Base-by-base conservation (phyloP, 2,329 filamentous ascomycete species). In the Parastagonospora avenae region DNA sequence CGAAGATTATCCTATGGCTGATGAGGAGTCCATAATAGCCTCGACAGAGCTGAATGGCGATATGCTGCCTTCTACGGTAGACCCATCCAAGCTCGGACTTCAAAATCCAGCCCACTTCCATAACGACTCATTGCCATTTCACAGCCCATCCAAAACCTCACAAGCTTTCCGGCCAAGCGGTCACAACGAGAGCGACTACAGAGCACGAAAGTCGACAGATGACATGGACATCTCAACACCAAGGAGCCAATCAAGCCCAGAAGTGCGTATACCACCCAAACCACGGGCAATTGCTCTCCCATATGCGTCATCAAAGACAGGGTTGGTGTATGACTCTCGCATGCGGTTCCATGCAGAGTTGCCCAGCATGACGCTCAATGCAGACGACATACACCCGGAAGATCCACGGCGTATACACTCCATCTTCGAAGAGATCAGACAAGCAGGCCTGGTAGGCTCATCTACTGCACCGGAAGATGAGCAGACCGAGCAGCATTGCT, bases 271-370 rank as follows among this genome's bases (percentile, higher is more conserved):
- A 48, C 60, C 68, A 2, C 68, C 67, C 14, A 59, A 62, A 24
- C 68, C 70, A 16, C 75, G 71, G 48, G 77, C 71, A 49, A 46
- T 63, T n/a, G 60, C 59, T 7, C 59, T 73, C 2, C 64, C 65
- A 5, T 68, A 71, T 40, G 59, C 66, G 19, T 66, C 68, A 2
- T 63, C 59, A 27, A 71, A 61, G 53, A 79, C 79, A 8, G 79
- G 79, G 0, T 66, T 81, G 2, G 77, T 81, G 60, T 99, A 97
- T 70, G 94, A 99, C 76, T 87, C 91, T 50, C 86, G 93, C 29
- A 99, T 99, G 94, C 91, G 94, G 54, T 89, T 95, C 54, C 94
- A 99, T 71, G 90, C 92, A 47, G 96, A 97, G 69, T 78, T 81
- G 2, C 76, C 78, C 3, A 74, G 78, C 14, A 53, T 63, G 28